phyloP scores from a whole-genome alignment of 106 monocot species.

The Dioscorea alata region DNA sequence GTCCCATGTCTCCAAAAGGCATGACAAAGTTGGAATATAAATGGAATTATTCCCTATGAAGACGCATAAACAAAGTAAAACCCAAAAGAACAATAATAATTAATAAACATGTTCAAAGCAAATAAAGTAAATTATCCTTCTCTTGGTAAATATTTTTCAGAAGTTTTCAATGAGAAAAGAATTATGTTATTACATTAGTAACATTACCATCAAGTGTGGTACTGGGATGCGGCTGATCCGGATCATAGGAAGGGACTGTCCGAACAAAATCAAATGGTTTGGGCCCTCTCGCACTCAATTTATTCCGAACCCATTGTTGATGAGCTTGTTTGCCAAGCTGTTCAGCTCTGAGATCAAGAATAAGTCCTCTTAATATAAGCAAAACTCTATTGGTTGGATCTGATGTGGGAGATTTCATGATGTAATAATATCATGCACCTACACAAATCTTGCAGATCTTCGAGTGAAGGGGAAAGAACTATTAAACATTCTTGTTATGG shows the following conservation, averaged over 20 bases:
- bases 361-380: neutral
- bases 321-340: slow-evolving; percentile 42
- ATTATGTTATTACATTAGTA: neutral
- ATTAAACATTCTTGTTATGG: slow-evolving; percentile 71
- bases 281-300: slow-evolving; percentile 52
- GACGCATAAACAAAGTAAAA: no score
- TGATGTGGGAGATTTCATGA: neutral
- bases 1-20: no score
- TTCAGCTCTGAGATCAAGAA: slow-evolving; percentile 31
- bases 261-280: slow-evolving; percentile 77
- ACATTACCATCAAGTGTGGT: slow-evolving; percentile 22
- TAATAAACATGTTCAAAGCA: no score
- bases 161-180: neutral
- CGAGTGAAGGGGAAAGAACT: slow-evolving; percentile 59
- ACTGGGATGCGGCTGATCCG: slow-evolving; percentile 12
- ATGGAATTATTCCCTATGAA: no score
- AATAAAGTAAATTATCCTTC: no score
- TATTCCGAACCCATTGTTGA: slow-evolving; percentile 50
- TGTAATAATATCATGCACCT: neutral
- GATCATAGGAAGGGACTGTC: slow-evolving; percentile 47
- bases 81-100: no score
- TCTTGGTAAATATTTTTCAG: no score
- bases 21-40: no score
- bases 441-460: slow-evolving; percentile 22
- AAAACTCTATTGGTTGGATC: no score